Conservation (phyloP, 352 stramenopile species). For the Discostella stelligera region DNA sequence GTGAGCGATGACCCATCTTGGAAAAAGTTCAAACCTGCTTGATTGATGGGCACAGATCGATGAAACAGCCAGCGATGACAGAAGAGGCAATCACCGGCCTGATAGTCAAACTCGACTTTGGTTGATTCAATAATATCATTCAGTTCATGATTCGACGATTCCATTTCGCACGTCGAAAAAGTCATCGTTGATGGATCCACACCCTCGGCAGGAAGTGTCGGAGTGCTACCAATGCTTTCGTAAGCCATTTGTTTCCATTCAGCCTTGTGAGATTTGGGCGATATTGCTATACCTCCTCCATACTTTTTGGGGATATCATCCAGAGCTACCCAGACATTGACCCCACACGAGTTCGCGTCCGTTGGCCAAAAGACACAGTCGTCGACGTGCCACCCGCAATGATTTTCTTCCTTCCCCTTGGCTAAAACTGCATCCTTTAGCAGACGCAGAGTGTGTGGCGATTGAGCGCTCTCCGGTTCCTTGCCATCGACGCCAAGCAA, state of each 20-base stretch:
- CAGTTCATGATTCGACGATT: neutral
- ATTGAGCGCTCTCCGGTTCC: slow-evolving; percentile 20
- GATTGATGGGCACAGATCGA: slow-evolving; percentile 21
- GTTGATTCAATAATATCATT: slow-evolving; percentile 10
- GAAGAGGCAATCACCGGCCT: slow-evolving; percentile 36
- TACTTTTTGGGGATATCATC: slow-evolving; percentile 59
- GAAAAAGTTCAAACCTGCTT: slow-evolving; percentile 17
- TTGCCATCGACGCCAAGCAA: slow-evolving; percentile 7
- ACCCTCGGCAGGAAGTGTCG: slow-evolving; percentile 56
- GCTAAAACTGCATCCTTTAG: slow-evolving; percentile 67
- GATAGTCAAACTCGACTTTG: slow-evolving; percentile 20
- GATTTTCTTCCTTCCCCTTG: slow-evolving; percentile 69
- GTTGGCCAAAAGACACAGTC: slow-evolving; percentile 77
- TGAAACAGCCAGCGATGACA: slow-evolving; percentile 39
- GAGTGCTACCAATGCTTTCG: slow-evolving; percentile 57
- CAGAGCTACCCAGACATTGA: slow-evolving; percentile 78
- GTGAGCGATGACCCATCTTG: slow-evolving; percentile 13
- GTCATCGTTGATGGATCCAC: neutral
- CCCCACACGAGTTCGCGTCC: slow-evolving; percentile 45
- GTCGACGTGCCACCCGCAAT: slow-evolving; percentile 77
- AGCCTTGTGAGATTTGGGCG: slow-evolving; percentile 59
- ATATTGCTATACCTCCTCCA: slow-evolving; percentile 50
- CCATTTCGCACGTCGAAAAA: neutral
- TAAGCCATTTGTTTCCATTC: slow-evolving; percentile 63
- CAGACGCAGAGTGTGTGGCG: slow-evolving; percentile 28